A percentile compares a stretch with the other conserved stretches of the same genome.
Evolutionary conservation across 495 filamentous ascomycete genomes (phyloP).

Genomic region (Lophiostoma macrostomum): DNA sequence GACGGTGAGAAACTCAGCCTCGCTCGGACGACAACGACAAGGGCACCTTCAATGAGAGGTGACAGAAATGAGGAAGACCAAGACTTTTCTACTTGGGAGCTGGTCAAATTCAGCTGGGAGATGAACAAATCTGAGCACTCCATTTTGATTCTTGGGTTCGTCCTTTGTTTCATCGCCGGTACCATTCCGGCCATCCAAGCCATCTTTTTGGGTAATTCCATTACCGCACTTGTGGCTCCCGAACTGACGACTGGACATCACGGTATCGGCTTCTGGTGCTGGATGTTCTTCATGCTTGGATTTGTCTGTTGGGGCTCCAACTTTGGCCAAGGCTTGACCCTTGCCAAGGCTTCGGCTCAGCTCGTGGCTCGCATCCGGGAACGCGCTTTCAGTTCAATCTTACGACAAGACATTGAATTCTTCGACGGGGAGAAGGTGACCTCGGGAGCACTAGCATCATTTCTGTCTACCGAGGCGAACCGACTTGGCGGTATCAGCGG

Average conservation of each 20-base stretch:
- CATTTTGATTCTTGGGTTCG: constrained; percentile 71
- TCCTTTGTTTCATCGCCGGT: constrained; percentile 77
- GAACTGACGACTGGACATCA: constrained; percentile 46
- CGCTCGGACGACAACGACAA: constrained; percentile 14
- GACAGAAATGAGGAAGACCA: constrained; percentile 46
- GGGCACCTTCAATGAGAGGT: constrained; percentile 44
- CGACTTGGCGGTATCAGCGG: constrained; percentile 80
- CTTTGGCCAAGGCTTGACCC: constrained; percentile 64
- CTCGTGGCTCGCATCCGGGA: constrained; percentile 79
- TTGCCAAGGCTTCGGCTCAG: constrained; percentile 62
- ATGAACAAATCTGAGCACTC: constrained; percentile 77
- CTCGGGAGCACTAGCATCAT: constrained; percentile 77
- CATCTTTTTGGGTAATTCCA: constrained; percentile 87
- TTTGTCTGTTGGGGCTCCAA: constrained; percentile 71
- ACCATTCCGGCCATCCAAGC: constrained; percentile 82
- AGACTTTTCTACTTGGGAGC: constrained; percentile 62
- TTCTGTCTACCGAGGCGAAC: constrained; percentile 82
- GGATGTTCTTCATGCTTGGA: constrained; percentile 95
- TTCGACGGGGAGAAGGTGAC: constrained; percentile 85
- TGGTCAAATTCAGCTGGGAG: constrained; percentile 77
- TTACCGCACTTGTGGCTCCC: constrained; percentile 61
- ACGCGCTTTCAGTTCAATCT: constrained; percentile 75
- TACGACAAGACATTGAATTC: constrained; percentile 84
- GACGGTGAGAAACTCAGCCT: constrained; percentile 22
- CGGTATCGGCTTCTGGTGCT: constrained; percentile 71